Evolutionary conservation across 2,329 filamentous ascomycete species (phyloP).

Genomic region (Metarhizium robertsii): DNA sequence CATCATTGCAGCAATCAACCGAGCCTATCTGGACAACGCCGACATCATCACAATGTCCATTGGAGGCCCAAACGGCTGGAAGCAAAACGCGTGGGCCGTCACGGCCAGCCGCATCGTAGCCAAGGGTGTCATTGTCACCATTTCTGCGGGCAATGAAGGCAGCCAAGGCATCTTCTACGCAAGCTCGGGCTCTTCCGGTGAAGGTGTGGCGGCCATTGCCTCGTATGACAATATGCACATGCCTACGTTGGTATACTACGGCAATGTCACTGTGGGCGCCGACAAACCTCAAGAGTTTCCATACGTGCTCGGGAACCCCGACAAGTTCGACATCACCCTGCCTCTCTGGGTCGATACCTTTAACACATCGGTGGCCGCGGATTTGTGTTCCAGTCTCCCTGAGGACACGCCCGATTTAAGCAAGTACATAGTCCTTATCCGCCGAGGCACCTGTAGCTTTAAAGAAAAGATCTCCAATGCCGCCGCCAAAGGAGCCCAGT

Average conservation of each 20-base stretch:
- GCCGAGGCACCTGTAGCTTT: conserved; percentile 39
- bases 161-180: conserved; percentile 8
- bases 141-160: conserved; percentile 20
- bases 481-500: conserved; percentile 41
- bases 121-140: conserved; percentile 11
- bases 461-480: not conserved
- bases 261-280: not conserved
- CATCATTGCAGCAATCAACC: conserved; percentile 42
- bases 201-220: conserved; percentile 11
- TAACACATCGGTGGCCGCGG: conserved; percentile 30
- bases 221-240: not conserved
- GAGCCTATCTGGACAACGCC: conserved; percentile 41
- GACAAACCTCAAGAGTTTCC: conserved; percentile 19
- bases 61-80: conserved; percentile 11
- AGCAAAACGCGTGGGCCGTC: conserved; percentile 31
- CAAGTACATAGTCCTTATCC: conserved; percentile 42
- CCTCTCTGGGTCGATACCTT: conserved; percentile 30
- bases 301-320: conserved; percentile 29
- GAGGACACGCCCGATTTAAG: conserved; percentile 42
- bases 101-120: conserved; percentile 30
- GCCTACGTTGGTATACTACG: not conserved
- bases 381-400: conserved; percentile 40
- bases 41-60: conserved; percentile 18
- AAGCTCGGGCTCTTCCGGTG: conserved; percentile 1
- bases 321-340: conserved; percentile 26